Percentiles rank a stretch among this genome's conserved stretches.
These are phyloP conservation scores for Mortierella sp. DNA, from an alignment of 371 early-diverging fungal species.

Conservation along the genomic window DNA sequence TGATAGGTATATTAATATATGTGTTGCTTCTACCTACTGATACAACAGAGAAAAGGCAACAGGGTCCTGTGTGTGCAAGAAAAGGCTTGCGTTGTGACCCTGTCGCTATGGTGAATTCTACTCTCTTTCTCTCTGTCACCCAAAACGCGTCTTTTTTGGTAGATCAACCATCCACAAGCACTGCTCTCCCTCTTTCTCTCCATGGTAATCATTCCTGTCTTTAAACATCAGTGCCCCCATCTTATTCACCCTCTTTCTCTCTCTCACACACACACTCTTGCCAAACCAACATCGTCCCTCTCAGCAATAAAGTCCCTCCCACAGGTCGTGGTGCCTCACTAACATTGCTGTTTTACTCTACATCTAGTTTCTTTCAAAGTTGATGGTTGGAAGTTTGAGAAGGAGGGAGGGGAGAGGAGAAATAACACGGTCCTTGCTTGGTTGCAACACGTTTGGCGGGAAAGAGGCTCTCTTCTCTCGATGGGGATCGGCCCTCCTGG, in stretches of 20 bases:
- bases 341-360: neutral
- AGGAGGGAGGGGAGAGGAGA: neutral
- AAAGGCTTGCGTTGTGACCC: neutral
- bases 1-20: slow-evolving; percentile 10
- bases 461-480: slow-evolving; percentile 15
- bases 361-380: too few relatives aligned
- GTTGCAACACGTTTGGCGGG: slow-evolving; percentile 9
- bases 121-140: neutral
- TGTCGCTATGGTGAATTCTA: neutral
- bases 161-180: slow-evolving; percentile 1
- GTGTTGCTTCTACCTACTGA: neutral
- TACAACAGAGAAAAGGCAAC: neutral
- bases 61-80: neutral
- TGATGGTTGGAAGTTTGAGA: neutral
- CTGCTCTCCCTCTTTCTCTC: neutral
- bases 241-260: neutral
- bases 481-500: slow-evolving; percentile 8
- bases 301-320: neutral
- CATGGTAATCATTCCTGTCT: neutral
- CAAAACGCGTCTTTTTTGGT: slow-evolving; percentile 11
- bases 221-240: neutral
- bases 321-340: neutral
- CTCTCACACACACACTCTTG: neutral
- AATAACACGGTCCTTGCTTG: slow-evolving; percentile 13
- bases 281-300: neutral